A percentile compares a stretch with the other conserved stretches of the same genome.
These are phyloP conservation scores for Microcyclospora pomicola DNA, from an alignment of 2,329 filamentous ascomycete genomes.

Conservation along the genomic window DNA sequence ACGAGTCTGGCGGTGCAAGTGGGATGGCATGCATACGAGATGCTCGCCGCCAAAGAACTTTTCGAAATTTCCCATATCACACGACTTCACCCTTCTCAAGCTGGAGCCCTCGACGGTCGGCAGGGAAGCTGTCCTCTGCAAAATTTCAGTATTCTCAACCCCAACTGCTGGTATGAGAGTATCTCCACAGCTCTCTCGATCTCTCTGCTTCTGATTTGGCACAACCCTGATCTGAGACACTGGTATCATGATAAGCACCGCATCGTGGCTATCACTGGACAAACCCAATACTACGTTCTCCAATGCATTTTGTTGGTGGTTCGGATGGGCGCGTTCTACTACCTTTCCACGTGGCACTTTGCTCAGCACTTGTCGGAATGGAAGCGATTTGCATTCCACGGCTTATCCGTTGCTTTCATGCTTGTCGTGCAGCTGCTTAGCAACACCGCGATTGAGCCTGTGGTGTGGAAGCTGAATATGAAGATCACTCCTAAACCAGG, in stretches of 20 bases:
- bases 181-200: too few relatives aligned
- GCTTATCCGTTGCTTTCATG: constrained; percentile 40
- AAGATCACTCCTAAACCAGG: constrained; percentile 21
- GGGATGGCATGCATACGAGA: constrained; percentile 17
- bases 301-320: constrained; percentile 47
- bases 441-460: constrained; percentile 12
- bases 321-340: constrained; percentile 32
- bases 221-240: constrained; percentile 19
- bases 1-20: constrained; percentile 14
- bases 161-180: too few relatives aligned
- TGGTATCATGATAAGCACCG: constrained; percentile 19
- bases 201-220: constrained; percentile 15
- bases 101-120: too few relatives aligned
- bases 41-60: constrained; percentile 2
- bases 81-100: too few relatives aligned
- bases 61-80: too few relatives aligned
- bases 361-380: constrained; percentile 12
- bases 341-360: constrained; percentile 19
- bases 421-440: constrained; percentile 23
- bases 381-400: constrained; percentile 35
- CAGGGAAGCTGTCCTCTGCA: too few relatives aligned
- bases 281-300: constrained; percentile 52
- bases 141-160: too few relatives aligned
- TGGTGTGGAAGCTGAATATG: constrained; percentile 17
- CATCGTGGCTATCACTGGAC: constrained; percentile 18